Percentiles rank a stretch among this genome's conserved stretches.
phyloP scores from a whole-genome alignment of 768 basidiomycete species.

The Suillus subaureus region DNA sequence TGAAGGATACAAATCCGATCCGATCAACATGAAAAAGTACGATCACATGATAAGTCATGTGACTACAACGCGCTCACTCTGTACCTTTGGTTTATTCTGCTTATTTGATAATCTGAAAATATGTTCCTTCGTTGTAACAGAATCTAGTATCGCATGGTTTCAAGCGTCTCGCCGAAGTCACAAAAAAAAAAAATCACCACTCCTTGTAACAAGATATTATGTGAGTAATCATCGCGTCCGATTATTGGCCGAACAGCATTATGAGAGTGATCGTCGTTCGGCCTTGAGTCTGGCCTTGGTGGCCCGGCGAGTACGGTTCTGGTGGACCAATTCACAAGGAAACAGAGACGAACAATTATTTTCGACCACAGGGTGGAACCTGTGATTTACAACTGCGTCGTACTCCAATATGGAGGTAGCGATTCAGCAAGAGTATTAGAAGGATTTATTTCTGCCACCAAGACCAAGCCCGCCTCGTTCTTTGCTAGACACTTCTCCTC shows the following conservation, averaged over 20 bases:
- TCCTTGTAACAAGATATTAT: not conserved
- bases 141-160: not conserved
- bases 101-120: not conserved
- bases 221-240: not conserved
- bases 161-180: not conserved
- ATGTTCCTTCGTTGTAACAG: not conserved
- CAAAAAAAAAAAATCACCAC: not conserved
- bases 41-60: not conserved
- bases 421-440: constrained; percentile 2
- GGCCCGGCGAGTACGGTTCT: constrained; percentile 1
- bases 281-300: not conserved
- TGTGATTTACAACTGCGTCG: not conserved
- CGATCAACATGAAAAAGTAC: not conserved
- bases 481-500: constrained; percentile 1
- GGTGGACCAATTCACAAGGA: not conserved
- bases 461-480: not conserved
- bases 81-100: not conserved
- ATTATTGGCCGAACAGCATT: not conserved
- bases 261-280: not conserved
- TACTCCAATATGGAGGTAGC: not conserved
- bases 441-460: not conserved
- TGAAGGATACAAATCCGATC: too few relatives aligned
- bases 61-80: not conserved
- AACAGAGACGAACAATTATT: not conserved
- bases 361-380: not conserved